These are phyloP conservation scores for Elaeis oleifera DNA, from an alignment of 202 grass and related monocot species.

Conservation along the genomic window DNA sequence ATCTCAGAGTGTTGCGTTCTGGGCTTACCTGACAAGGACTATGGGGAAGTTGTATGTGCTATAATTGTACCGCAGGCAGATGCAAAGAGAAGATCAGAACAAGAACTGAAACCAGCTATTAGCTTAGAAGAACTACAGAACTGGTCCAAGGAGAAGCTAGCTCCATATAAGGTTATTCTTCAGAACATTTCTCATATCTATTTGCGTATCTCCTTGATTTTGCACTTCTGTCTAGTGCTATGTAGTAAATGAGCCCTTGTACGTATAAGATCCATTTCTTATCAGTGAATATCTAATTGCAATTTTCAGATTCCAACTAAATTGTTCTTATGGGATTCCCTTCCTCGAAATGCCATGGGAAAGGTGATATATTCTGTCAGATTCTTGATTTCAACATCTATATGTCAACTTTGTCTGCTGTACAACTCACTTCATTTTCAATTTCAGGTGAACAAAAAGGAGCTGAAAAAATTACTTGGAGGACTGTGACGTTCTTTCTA, in stretches of 20 bases:
- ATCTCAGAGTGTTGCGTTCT: conserved; percentile 72
- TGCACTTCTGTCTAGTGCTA: neutral
- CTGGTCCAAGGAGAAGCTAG: conserved; percentile 88
- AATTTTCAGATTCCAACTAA: conserved; percentile 66
- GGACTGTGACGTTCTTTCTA: conserved; percentile 3
- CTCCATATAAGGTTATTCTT: conserved; percentile 83
- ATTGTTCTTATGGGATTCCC: conserved; percentile 76
- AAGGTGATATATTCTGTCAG: conserved; percentile 41
- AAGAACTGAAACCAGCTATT: conserved; percentile 47
- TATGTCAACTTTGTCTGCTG: neutral
- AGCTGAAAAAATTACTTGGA: conserved; percentile 72
- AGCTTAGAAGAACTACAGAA: conserved; percentile 58
- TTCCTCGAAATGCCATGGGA: conserved; percentile 98
- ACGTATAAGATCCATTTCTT: too few species aligned
- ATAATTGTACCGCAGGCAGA: conserved; percentile 74
- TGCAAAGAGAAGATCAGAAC: conserved; percentile 35
- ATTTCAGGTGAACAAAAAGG: conserved; percentile 95
- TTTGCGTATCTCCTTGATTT: too few species aligned
- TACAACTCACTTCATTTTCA: conserved; percentile 9
- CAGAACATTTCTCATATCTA: too few species aligned
- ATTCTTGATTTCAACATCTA: neutral
- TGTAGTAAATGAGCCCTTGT: too few species aligned
- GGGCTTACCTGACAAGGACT: conserved; percentile 70
- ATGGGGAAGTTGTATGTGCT: conserved; percentile 75
- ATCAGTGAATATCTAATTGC: too few species aligned